These are phyloP conservation scores for Pyricularia sp. DNA, from an alignment of 2,329 filamentous ascomycete genomes.

Conservation along the genomic window DNA sequence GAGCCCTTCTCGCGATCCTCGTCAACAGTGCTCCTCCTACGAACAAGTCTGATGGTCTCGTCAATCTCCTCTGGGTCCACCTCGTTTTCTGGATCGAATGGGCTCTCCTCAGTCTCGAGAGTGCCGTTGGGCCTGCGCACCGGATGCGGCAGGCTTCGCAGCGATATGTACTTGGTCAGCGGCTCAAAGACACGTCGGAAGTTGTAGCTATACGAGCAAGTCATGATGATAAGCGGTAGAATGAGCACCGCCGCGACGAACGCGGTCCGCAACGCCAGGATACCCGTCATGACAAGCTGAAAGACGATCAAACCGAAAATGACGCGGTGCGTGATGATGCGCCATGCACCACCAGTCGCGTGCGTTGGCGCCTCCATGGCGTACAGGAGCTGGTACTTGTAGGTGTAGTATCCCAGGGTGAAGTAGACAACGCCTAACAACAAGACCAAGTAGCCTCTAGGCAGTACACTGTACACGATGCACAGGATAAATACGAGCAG, in stretches of 20 bases:
- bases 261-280: conserved; percentile 65
- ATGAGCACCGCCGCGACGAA: conserved; percentile 66
- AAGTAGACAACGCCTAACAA: conserved; percentile 80
- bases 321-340: conserved; percentile 90
- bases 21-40: conserved; percentile 58
- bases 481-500: conserved; percentile 92
- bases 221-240: conserved; percentile 66
- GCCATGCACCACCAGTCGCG: conserved; percentile 88
- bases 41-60: conserved; percentile 15
- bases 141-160: conserved; percentile 48
- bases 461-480: conserved; percentile 84
- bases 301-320: conserved; percentile 82
- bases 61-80: conserved; percentile 12
- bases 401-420: conserved; percentile 72
- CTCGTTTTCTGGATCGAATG: conserved; percentile 29
- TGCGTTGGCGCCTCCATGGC: conserved; percentile 97
- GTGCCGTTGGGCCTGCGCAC: conserved; percentile 52
- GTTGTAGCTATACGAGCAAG: conserved; percentile 82
- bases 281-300: conserved; percentile 82
- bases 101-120: conserved; percentile 34
- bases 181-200: conserved; percentile 77
- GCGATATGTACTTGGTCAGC: conserved; percentile 82
- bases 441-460: conserved; percentile 70
- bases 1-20: conserved; percentile 62
- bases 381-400: conserved; percentile 96